Conservation (phyloP, 495 filamentous ascomycete genomes). For the Tuber brumale region DNA sequence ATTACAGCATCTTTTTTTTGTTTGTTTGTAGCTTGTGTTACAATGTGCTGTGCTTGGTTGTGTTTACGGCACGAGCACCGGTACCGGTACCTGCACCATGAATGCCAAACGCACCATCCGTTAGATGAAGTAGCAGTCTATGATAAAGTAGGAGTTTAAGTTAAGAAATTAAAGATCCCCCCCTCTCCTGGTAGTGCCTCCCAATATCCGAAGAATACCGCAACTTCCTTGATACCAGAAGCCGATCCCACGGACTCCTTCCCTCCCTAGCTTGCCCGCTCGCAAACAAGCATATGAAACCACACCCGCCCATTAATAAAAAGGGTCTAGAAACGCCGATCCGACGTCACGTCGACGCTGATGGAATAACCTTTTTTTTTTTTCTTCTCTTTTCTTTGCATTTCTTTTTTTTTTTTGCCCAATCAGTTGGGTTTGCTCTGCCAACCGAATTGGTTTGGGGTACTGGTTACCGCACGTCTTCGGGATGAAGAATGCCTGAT, state of each 20-base stretch:
- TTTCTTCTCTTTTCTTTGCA: background rate
- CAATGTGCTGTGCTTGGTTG: background rate
- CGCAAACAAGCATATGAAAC: background rate
- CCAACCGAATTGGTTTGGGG: background rate
- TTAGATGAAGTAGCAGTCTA: background rate
- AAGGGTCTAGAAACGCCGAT: background rate
- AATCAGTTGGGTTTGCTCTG: background rate
- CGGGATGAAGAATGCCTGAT: background rate
- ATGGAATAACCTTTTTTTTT: conserved; percentile 1
- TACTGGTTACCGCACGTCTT: background rate
- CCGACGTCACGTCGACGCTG: conserved; percentile 8
- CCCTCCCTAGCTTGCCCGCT: background rate
- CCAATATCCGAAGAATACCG: no score
- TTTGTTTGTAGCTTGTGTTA: background rate
- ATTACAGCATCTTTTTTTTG: background rate
- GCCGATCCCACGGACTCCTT: background rate
- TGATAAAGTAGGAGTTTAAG: background rate
- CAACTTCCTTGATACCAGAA: background rate
- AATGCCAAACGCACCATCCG: background rate
- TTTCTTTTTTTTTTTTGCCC: conserved; percentile 7
- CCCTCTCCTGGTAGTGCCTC: background rate
- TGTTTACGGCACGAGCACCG: background rate
- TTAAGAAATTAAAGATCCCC: background rate
- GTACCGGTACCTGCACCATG: background rate
- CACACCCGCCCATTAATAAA: background rate